A percentile compares a stretch with the other conserved stretches of the same genome.
Evolutionary conservation across 495 filamentous ascomycete genomes (phyloP).

Genomic region (Friedmanniomyces simplex): DNA sequence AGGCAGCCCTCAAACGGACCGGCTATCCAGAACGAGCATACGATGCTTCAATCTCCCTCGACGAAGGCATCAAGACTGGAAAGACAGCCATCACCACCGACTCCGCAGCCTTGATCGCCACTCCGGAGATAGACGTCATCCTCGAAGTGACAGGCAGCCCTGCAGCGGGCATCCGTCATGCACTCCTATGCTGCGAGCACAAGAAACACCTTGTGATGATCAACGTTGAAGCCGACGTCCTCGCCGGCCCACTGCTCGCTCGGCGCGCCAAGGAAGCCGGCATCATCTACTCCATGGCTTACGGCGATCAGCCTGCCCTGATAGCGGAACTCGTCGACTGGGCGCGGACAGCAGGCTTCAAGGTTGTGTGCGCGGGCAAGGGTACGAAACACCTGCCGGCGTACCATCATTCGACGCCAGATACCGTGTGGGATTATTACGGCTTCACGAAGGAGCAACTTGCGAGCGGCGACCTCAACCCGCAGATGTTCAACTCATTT

Average conservation of each 20-base stretch:
- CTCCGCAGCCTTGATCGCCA: constrained; percentile 15
- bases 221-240: constrained; percentile 25
- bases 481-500: constrained; percentile 27
- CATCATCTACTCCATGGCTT: constrained; percentile 26
- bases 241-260: constrained; percentile 21
- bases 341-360: constrained; percentile 22
- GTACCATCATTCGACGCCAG: constrained; percentile 22
- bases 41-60: constrained; percentile 11
- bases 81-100: constrained; percentile 21
- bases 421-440: constrained; percentile 23
- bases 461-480: constrained; percentile 20
- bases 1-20: constrained; percentile 15
- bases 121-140: constrained; percentile 18
- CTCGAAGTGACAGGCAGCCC: constrained; percentile 22
- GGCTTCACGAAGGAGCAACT: constrained; percentile 24
- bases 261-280: constrained; percentile 21
- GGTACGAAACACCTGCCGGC: constrained; percentile 24
- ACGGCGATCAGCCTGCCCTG: constrained; percentile 24
- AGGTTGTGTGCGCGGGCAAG: constrained; percentile 24
- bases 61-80: constrained; percentile 17
- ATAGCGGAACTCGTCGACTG: constrained; percentile 23
- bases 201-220: constrained; percentile 27
- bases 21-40: constrained; percentile 17
- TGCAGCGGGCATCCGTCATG: constrained; percentile 22
- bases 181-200: constrained; percentile 23